A percentile compares a stretch with the other conserved stretches of the same genome.
phyloP scores from a whole-genome alignment of 495 filamentous ascomycete genomes.

The Chaetomium cochliodes region DNA sequence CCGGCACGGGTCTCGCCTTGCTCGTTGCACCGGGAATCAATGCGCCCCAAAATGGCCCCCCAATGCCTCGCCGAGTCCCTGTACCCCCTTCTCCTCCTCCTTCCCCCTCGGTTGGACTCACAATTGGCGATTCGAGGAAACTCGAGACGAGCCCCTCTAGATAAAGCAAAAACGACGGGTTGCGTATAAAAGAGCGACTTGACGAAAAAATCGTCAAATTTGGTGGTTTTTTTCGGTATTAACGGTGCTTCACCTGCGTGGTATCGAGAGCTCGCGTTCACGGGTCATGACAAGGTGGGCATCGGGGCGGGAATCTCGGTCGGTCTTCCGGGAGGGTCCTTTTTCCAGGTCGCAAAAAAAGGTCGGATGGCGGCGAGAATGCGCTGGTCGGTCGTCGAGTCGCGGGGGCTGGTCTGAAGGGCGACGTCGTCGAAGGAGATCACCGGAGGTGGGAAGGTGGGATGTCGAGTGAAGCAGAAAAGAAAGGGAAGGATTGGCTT shows the following conservation, averaged over 20 bases:
- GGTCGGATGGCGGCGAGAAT: slow-evolving; percentile 19
- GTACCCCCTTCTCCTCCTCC: background rate
- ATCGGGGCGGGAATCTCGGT: slow-evolving; percentile 27
- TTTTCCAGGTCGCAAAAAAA: slow-evolving; percentile 21
- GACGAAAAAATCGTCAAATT: slow-evolving; percentile 42
- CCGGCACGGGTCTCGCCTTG: slow-evolving; percentile 10
- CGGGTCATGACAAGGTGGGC: slow-evolving; percentile 39
- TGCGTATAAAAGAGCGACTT: slow-evolving; percentile 46
- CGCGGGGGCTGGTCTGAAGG: slow-evolving; percentile 30
- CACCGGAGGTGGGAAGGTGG: slow-evolving; percentile 23
- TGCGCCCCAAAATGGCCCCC: slow-evolving; percentile 6
- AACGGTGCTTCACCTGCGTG: slow-evolving; percentile 30
- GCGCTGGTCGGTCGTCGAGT: slow-evolving; percentile 29
- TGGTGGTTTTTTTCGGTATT: slow-evolving; percentile 2
- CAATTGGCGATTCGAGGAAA: slow-evolving; percentile 26
- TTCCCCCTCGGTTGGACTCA: slow-evolving; percentile 24
- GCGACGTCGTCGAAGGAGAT: slow-evolving; percentile 37
- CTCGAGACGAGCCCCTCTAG: slow-evolving; percentile 9
- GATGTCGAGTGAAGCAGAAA: slow-evolving; percentile 24
- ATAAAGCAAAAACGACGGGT: slow-evolving; percentile 23
- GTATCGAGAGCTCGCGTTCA: slow-evolving; percentile 30
- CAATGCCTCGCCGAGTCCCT: slow-evolving; percentile 9
- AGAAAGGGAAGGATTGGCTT: slow-evolving; percentile 24
- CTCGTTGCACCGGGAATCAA: slow-evolving; percentile 12
- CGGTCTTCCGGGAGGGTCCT: slow-evolving; percentile 28